Evolutionary conservation across 75 land plant genomes (phyloP), one percentile per base, ranked within the genome.

Genomic region (Larix kaempferi): DNA sequence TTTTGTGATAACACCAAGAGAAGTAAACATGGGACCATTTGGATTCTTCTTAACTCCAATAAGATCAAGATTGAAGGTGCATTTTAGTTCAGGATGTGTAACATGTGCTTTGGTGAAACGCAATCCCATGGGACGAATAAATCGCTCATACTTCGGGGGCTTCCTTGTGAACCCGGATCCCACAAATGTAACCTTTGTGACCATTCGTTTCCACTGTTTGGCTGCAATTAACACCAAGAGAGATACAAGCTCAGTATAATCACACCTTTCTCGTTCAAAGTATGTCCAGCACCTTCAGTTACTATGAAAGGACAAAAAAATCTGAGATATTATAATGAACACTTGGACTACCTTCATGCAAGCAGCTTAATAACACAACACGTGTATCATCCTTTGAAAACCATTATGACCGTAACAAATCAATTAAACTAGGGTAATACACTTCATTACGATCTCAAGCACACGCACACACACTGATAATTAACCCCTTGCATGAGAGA

Each of bases 121-220:
- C 78, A 97, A 84, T 6, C 95, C 99, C 74, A 85, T 84, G 0
- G 99, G 99, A 59, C 99, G 90, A 71, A 97, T 97, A 81, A 97
- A 94, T 10, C 99, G 91, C 82, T 97, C 99, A 78, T 94, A 97
- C 80, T 97, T 97, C 8, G 99, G 99, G 59, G 98, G 98, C 77
- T 97, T 97, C 79, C 99, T 95, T 75, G 99, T 97, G 77, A 97
- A 97, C 37, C 95, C 91, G 16, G 92, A 90, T 59, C 99, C 99
- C 29, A 97, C 99, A 83, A 94, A 97, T 57, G 99, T 97, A 71
- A 81, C 98, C 74, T 97, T 97, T 11, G 99, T 97, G 67, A 97
- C 89, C 98, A 97, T 92, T 73, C 99, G 90, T 73, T 97, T 97
- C 99, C 99, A 97, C 52, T 97, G 99, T 84, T 97, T 97, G 56